phyloP scores from a whole-genome alignment of 768 basidiomycete species.

The Gyrodon lividus region DNA sequence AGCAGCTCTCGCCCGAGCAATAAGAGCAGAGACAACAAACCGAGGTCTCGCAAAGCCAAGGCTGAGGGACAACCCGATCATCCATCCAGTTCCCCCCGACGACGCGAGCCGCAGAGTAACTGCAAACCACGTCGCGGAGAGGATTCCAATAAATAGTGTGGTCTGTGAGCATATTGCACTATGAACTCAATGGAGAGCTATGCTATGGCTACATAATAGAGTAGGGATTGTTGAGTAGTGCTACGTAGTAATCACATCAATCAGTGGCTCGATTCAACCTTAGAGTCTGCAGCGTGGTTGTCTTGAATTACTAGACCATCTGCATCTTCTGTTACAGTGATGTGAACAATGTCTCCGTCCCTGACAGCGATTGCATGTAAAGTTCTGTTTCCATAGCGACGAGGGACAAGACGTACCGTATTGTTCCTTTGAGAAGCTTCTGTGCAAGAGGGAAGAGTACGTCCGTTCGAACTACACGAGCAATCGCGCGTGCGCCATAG shows the following conservation, averaged over 20 bases:
- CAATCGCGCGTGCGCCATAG: conserved; percentile 87
- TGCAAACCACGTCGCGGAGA: neutral
- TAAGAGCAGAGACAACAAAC: conserved; percentile 7
- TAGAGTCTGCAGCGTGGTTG: conserved; percentile 54
- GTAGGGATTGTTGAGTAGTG: neutral
- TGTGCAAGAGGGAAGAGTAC: conserved; percentile 82
- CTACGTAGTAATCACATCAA: neutral
- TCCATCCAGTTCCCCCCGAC: neutral
- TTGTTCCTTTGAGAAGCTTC: conserved; percentile 75
- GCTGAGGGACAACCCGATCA: neutral
- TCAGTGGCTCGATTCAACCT: neutral
- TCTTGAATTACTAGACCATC: conserved; percentile 54
- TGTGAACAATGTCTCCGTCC: conserved; percentile 63
- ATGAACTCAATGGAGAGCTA: neutral
- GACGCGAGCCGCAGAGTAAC: conserved; percentile 2
- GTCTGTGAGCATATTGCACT: no score
- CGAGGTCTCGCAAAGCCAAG: conserved; percentile 10
- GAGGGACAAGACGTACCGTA: conserved; percentile 48
- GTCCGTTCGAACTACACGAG: conserved; percentile 78
- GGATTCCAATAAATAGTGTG: neutral
- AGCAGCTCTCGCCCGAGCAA: neutral
- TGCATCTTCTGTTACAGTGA: conserved; percentile 46
- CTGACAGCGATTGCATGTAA: conserved; percentile 23
- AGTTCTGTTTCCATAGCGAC: neutral
- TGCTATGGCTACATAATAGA: conserved; percentile 1